Conservation (phyloP, 1,139 yeast species). For the Scheffersomyces cryptocercus region DNA sequence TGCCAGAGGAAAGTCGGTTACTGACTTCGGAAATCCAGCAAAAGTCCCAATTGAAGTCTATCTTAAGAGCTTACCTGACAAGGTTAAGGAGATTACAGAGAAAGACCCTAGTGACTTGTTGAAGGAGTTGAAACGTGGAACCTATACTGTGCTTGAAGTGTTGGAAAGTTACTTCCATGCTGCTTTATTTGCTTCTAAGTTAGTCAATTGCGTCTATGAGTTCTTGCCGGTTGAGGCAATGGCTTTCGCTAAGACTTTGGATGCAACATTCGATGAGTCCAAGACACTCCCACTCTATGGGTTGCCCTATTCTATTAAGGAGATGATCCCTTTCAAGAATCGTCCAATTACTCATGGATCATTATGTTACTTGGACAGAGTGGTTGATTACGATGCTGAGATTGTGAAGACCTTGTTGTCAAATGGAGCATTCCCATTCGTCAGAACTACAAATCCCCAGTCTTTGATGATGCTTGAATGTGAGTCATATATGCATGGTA, state of each 20-base stretch:
- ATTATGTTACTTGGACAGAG: slow-evolving; percentile 17
- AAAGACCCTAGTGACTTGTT: slow-evolving; percentile 17
- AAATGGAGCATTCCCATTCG: slow-evolving; percentile 13
- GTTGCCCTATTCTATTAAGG: slow-evolving; percentile 25
- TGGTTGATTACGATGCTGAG: slow-evolving; percentile 22
- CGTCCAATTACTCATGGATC: slow-evolving; percentile 13
- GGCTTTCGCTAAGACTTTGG: slow-evolving; percentile 17
- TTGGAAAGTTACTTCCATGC: slow-evolving; percentile 15
- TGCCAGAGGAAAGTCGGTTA: slow-evolving; percentile 19
- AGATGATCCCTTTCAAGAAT: slow-evolving; percentile 16
- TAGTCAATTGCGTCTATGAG: slow-evolving; percentile 24
- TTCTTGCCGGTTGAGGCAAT: slow-evolving; percentile 20
- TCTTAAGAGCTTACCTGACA: slow-evolving; percentile 11
- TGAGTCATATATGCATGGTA: slow-evolving; percentile 14
- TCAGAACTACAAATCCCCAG: slow-evolving; percentile 16
- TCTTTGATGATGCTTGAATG: slow-evolving; percentile 17
- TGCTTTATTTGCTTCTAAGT: slow-evolving; percentile 20
- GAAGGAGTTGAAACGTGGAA: slow-evolving; percentile 11
- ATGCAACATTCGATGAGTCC: slow-evolving; percentile 6
- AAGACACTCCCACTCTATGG: slow-evolving; percentile 17
- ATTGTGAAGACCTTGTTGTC: slow-evolving; percentile 17
- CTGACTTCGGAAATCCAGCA: slow-evolving; percentile 24
- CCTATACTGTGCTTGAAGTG: slow-evolving; percentile 9
- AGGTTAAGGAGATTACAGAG: slow-evolving; percentile 15
- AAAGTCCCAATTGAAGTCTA: slow-evolving; percentile 18